Base-by-base conservation (phyloP, 2,329 filamentous ascomycete species). In the Dactylellina cionopaga region DNA sequence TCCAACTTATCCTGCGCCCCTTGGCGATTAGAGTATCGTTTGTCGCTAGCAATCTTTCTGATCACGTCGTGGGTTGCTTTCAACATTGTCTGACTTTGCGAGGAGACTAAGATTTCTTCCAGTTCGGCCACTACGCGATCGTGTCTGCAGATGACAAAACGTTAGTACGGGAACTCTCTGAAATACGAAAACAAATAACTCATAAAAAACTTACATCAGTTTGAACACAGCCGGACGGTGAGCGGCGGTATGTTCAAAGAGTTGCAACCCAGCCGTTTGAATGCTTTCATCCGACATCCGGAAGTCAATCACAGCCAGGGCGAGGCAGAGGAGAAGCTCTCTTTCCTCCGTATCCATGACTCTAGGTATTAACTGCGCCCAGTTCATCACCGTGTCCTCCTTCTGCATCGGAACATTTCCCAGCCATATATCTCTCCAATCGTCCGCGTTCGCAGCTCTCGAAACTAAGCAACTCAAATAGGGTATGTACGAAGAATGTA, bases 301-400 rank as follows among this genome's bases (percentile, higher is more conserved):
- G 76, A 90, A 90, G 77, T 90, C 88, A 7, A 90, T 85, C 41
- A 90, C 81, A 76, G 86, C 84, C 62, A 90, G 87, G 0, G 86
- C 86, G 2, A 86, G 86, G 72, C 86, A 87, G 4, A 90, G 82
- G 13, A 90, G 79, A 10, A 90, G 78, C 69, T 89, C 86, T 74
- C 86, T 85, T 73, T 90, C 87, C 58, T 84, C 84, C 76, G 88
- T 82, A 4, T 77, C 71, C 5, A 80, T 78, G 6, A 86, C 76
- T 72, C 84, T 81, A 37, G 83, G 81, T 44, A 83, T 77, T 39
- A 80, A 78, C 15, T 83, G 80, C 22, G 81, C 78, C 46, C 81
- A 80, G 13, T 70, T 63, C 71, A 74, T 24, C n/a, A 66, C 66
- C 3, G 68, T 72, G 31, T 75, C 76, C 3, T 72, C 71, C 22